Percentiles rank a stretch among this genome's conserved stretches.
Conservation (phyloP, 305 asterid species). For the Plantago lanceolata region DNA sequence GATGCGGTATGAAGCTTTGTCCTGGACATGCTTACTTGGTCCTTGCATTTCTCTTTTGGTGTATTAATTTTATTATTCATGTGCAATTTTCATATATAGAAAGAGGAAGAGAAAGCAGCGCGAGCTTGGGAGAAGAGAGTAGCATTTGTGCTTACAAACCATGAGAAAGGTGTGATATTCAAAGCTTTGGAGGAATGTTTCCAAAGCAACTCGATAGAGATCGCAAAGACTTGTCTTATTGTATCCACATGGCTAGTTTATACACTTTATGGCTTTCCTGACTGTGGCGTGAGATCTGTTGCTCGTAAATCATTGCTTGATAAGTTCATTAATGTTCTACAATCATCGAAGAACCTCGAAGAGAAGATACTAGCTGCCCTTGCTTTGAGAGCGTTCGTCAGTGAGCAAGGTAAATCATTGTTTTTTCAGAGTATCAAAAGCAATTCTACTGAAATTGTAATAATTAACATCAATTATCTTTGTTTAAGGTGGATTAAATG, state of each 20-base stretch:
- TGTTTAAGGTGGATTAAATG: conserved; percentile 47
- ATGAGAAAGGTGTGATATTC: conserved; percentile 66
- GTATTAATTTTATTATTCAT: background rate
- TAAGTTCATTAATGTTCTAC: conserved; percentile 59
- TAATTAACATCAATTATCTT: background rate
- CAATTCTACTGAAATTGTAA: background rate
- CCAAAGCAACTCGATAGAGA: conserved; percentile 60
- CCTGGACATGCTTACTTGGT: background rate
- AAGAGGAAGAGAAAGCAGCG: conserved; percentile 65
- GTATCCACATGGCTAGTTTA: conserved; percentile 73
- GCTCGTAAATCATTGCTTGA: conserved; percentile 70
- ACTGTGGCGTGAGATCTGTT: conserved; percentile 56
- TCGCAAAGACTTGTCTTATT: conserved; percentile 60
- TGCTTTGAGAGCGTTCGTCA: conserved; percentile 60
- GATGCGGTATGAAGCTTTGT: conserved; percentile 37
- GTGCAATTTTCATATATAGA: conserved; percentile 35
- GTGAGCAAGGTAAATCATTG: conserved; percentile 50
- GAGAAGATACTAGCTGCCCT: conserved; percentile 71
- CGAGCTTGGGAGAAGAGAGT: conserved; percentile 63
- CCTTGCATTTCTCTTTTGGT: background rate
- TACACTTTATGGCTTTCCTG: conserved; percentile 63
- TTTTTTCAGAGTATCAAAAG: background rate
- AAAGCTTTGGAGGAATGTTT: conserved; percentile 70
- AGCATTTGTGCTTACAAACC: conserved; percentile 67
- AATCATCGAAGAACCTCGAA: conserved; percentile 72